phyloP scores from a whole-genome alignment of 1,139 yeast genomes.

The Pichia sp. region DNA sequence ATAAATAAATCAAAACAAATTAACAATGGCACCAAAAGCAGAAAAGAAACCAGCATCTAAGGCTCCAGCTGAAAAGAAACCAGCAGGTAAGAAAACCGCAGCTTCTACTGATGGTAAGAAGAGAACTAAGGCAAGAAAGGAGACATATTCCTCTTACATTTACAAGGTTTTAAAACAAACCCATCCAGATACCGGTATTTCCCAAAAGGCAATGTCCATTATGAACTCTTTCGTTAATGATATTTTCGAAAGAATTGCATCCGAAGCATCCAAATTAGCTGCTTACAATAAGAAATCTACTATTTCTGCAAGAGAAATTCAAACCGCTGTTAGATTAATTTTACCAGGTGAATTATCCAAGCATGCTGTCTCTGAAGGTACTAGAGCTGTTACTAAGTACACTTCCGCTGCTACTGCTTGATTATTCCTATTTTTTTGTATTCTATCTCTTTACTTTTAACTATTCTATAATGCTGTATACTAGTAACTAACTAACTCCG shows the following conservation, averaged over 20 bases:
- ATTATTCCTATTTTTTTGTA: neutral
- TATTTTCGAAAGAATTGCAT: conserved; percentile 90
- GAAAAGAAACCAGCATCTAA: conserved; percentile 97
- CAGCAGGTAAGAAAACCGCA: conserved; percentile 94
- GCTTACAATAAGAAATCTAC: conserved; percentile 99
- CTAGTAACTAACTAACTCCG: too few species aligned
- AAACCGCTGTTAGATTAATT: conserved; percentile 97
- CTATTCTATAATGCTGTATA: too few species aligned
- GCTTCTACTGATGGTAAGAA: conserved; percentile 75
- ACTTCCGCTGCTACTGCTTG: conserved; percentile 66
- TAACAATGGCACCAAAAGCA: conserved; percentile 91
- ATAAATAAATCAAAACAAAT: conserved; percentile 2
- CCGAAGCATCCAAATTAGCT: conserved; percentile 98
- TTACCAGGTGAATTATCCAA: conserved; percentile 99
- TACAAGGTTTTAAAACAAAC: conserved; percentile 98
- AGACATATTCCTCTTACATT: conserved; percentile 96
- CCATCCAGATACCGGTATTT: conserved; percentile 99
- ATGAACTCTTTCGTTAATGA: conserved; percentile 98
- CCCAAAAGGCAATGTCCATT: conserved; percentile 98
- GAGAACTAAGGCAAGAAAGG: conserved; percentile 97
- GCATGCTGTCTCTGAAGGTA: conserved; percentile 99
- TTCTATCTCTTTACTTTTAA: too few species aligned
- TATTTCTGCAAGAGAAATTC: conserved; percentile 98
- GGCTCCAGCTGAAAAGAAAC: conserved; percentile 97
- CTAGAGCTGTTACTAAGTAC: conserved; percentile 99